Conservation (phyloP, 371 early-diverging fungal genomes). For the Smittium culicis region DNA sequence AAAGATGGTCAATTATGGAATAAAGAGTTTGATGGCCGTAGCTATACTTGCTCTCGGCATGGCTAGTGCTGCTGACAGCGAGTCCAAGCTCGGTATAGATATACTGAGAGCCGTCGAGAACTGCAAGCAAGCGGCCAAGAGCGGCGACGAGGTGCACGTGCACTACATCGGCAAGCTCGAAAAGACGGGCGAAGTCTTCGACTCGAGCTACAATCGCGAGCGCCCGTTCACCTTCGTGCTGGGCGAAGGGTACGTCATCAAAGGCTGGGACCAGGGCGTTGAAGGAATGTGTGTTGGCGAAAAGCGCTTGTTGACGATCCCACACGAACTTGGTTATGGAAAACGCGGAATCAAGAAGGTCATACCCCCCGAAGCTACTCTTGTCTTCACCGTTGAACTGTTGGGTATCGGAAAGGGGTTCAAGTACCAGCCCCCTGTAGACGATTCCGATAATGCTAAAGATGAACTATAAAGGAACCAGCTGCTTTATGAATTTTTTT, state of each 20-base stretch:
- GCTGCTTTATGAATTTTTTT: no score
- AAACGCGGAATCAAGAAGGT: constrained; percentile 40
- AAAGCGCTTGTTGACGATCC: constrained; percentile 45
- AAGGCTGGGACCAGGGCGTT: constrained; percentile 72
- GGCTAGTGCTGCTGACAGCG: neutral
- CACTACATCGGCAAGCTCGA: constrained; percentile 60
- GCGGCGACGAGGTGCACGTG: constrained; percentile 54
- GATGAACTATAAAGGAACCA: neutral
- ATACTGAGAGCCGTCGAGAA: constrained; percentile 34
- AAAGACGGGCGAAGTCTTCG: constrained; percentile 62
- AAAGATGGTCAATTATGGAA: neutral
- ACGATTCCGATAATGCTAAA: no score
- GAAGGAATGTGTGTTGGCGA: constrained; percentile 65
- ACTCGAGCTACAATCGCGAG: constrained; percentile 67
- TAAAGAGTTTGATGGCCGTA: neutral
- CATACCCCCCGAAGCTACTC: constrained; percentile 64
- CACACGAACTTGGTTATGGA: constrained; percentile 59
- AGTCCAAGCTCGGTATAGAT: neutral
- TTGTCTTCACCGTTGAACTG: constrained; percentile 73
- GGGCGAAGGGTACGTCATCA: constrained; percentile 79
- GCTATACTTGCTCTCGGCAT: neutral
- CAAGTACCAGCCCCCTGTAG: no score
- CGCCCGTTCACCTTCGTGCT: constrained; percentile 55
- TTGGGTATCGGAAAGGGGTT: constrained; percentile 35
- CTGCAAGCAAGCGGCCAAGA: constrained; percentile 36